phyloP scores from a whole-genome alignment of 495 filamentous ascomycete species.

The Pseudoneurospora amorphoporcata region DNA sequence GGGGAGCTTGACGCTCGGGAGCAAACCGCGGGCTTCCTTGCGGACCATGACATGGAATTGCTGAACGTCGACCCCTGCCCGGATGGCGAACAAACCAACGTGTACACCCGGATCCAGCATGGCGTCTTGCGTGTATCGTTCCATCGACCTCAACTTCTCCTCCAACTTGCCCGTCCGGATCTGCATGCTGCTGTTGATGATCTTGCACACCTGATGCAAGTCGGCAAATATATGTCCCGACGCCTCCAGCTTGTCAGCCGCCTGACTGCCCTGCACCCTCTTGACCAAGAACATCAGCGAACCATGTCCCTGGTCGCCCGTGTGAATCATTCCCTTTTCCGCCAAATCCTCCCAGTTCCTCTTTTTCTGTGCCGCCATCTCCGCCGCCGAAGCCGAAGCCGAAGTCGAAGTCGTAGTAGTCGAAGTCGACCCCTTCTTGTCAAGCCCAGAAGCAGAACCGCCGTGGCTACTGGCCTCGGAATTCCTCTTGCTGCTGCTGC shows the following conservation, averaged over 20 bases:
- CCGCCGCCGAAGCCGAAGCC: background rate
- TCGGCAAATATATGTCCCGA: constrained; percentile 69
- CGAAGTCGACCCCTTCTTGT: background rate
- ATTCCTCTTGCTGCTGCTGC: background rate
- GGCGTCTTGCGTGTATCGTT: constrained; percentile 41
- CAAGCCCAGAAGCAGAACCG: background rate
- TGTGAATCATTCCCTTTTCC: constrained; percentile 22
- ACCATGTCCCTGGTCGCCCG: constrained; percentile 44
- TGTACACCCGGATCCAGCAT: constrained; percentile 59
- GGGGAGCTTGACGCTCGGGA: constrained; percentile 56
- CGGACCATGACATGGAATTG: constrained; percentile 69
- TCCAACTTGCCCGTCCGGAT: constrained; percentile 46
- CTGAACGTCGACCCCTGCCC: constrained; percentile 49
- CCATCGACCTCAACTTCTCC: constrained; percentile 50
- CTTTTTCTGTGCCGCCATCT: background rate
- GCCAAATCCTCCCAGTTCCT: constrained; percentile 5
- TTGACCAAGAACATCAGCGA: constrained; percentile 77
- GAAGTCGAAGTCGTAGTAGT: background rate
- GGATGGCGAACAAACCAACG: constrained; percentile 63
- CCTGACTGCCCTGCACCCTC: constrained; percentile 41
- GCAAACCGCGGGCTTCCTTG: constrained; percentile 48
- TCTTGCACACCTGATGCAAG: constrained; percentile 54
- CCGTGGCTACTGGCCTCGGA: background rate
- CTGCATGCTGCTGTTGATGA: constrained; percentile 61
- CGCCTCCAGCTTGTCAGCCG: constrained; percentile 51